Base-by-base conservation (phyloP, 305 asterid genomes). In the Plantago lanceolata region DNA sequence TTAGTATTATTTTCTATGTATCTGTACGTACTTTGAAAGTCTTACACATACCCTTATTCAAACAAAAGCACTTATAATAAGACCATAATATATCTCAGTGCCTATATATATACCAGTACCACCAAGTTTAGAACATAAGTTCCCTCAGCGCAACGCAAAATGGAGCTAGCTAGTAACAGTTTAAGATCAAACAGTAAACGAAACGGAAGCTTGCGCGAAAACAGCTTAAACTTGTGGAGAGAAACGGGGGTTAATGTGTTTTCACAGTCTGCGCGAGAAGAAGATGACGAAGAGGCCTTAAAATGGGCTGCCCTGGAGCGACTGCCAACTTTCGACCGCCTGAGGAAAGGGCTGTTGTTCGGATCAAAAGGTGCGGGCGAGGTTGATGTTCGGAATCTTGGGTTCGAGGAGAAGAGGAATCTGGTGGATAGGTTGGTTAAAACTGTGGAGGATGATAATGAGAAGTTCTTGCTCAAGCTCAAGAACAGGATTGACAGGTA, bases 241-340 rank as follows among this genome's bases (percentile, higher is more conserved):
- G 75, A 72, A 35, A 73, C 75, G 0, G 82, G 78, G 0, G 28
- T 78, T 3, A 81, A 84, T 20, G 78, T 66, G 0, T 84, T 84
- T 49, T 82, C 90, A 0, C 68, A 75, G 0, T 79, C 90, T 8
- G 65, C 81, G 0, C 76, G 82, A 0, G 84, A 84, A 5, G 90
- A 82, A 50, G 88, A 84, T 8, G 87, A 84, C 6, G 90, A 84
- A 43, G 90, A 81, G 16, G 90, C 90, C 19, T 45, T 84, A 9
- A 79, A 75, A 52, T 84, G 90, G 90, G 90, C 90, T 6, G 85
- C 88, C 1, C 73, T 84, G 14, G 90, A 84, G 44, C 78, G 78
- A 37, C 67, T 85, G 13, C 93, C 93, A 1, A 85, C 93, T 16
- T 85, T 75, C 13, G 85, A 81, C 62, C 84, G 93, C 12, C 78